phyloP scores from a whole-genome alignment of 192 early-diverging fungal genomes.

The Backusella tarrabulga region DNA sequence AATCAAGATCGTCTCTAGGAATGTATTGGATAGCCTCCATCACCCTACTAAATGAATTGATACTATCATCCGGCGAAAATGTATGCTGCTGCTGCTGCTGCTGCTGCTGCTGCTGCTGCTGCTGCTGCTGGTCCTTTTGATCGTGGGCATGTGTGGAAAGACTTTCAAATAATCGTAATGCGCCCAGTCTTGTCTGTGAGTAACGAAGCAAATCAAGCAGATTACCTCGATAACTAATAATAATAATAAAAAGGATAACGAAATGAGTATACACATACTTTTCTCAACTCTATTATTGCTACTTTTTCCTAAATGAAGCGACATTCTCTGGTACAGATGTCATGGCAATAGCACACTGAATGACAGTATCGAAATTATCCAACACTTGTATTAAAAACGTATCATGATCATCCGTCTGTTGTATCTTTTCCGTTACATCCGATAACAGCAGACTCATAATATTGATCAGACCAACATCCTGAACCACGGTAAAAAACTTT shows the following conservation, averaged over 20 bases:
- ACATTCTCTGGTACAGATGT: constrained; percentile 42
- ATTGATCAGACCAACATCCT: constrained; percentile 61
- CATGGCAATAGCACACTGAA: constrained; percentile 45
- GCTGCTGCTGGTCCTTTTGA: not conserved
- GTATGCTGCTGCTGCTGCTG: not conserved
- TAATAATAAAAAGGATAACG: not conserved
- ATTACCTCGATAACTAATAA: constrained; percentile 46
- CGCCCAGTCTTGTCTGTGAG: constrained; percentile 48
- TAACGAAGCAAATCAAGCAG: constrained; percentile 53
- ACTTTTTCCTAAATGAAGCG: constrained; percentile 47
- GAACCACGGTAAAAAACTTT: constrained; percentile 51
- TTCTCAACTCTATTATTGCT: not conserved
- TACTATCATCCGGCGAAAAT: not conserved
- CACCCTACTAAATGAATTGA: constrained; percentile 51
- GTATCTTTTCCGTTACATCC: constrained; percentile 45
- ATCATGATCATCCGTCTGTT: constrained; percentile 35
- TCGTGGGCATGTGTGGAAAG: constrained; percentile 46
- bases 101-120: too few relatives aligned
- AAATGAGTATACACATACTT: not conserved
- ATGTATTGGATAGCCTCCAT: constrained; percentile 58
- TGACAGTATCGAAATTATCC: constrained; percentile 54
- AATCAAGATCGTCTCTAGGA: constrained; percentile 47
- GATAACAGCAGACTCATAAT: constrained; percentile 51
- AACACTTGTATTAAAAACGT: constrained; percentile 44
- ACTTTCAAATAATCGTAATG: constrained; percentile 44